These are phyloP conservation scores for Sporothrix euskadiensis DNA, from an alignment of 2,329 filamentous ascomycete species.

Conservation along the genomic window DNA sequence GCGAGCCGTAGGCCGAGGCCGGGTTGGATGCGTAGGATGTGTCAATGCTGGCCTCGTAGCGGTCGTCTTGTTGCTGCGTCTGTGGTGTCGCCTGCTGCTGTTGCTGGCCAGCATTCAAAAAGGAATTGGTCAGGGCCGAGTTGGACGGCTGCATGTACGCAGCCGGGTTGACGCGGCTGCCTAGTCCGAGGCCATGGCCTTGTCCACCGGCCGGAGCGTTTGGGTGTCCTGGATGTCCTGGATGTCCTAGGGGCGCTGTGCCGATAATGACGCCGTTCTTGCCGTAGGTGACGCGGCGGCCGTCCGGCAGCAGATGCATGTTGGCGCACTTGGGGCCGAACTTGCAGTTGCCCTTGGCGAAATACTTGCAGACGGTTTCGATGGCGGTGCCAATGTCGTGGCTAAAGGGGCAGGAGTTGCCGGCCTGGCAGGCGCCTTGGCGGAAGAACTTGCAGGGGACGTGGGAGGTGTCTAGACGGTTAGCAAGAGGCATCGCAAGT, in stretches of 20 bases:
- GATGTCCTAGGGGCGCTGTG: not conserved
- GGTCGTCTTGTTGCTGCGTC: conserved; percentile 41
- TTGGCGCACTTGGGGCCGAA: conserved; percentile 98
- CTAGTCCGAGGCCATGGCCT: conserved; percentile 54
- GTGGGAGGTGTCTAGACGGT: conserved; percentile 77
- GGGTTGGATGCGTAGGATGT: conserved; percentile 58
- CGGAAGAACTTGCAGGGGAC: conserved; percentile 99
- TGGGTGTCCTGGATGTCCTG: not conserved
- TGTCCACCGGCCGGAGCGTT: not conserved
- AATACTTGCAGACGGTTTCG: conserved; percentile 97
- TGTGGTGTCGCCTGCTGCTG: conserved; percentile 36
- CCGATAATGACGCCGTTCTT: conserved; percentile 68
- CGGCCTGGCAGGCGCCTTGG: conserved; percentile 93
- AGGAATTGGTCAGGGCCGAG: conserved; percentile 71
- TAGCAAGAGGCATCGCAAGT: not conserved
- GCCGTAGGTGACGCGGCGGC: conserved; percentile 81
- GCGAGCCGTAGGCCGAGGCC: conserved; percentile 74
- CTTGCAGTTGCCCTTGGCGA: conserved; percentile 99
- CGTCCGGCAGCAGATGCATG: conserved; percentile 91
- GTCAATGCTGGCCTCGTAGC: conserved; percentile 60
- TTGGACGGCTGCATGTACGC: conserved; percentile 65
- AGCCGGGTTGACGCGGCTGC: conserved; percentile 66
- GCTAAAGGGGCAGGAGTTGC: conserved; percentile 92
- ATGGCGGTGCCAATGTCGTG: conserved; percentile 84
- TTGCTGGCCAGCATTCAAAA: conserved; percentile 58